Evolutionary conservation across 352 stramenopile genomes (phyloP).

Genomic region (Peronospora destructor): DNA sequence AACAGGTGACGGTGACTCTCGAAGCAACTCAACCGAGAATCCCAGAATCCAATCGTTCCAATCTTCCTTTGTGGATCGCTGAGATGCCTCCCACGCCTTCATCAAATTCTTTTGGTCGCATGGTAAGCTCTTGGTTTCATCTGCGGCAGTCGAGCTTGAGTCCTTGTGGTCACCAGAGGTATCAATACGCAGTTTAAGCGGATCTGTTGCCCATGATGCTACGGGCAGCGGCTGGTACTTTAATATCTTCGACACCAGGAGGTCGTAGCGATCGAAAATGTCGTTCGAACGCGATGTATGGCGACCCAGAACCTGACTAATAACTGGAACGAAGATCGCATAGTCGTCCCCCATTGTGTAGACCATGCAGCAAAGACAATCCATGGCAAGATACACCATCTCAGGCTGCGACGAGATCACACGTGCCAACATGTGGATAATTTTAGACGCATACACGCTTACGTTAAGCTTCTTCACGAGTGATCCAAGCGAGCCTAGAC

Average conservation of each 20-base stretch:
- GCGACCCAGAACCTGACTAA: constrained; percentile 72
- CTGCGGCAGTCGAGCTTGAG: constrained; percentile 23
- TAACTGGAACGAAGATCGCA: constrained; percentile 82
- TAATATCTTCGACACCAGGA: constrained; percentile 83
- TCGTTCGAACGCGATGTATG: constrained; percentile 66
- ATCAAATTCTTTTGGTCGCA: constrained; percentile 80
- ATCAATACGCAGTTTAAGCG: constrained; percentile 43
- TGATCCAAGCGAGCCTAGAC: constrained; percentile 69
- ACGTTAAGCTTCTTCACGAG: constrained; percentile 88
- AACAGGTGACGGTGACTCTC: constrained; percentile 93
- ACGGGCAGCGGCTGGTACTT: constrained; percentile 82
- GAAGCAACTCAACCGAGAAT: constrained; percentile 95
- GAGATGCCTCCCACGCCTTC: constrained; percentile 81
- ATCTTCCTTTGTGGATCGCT: constrained; percentile 88
- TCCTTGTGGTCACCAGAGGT: constrained; percentile 33
- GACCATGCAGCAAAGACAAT: constrained; percentile 85
- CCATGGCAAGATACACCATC: constrained; percentile 82
- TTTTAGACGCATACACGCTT: constrained; percentile 83
- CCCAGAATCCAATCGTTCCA: constrained; percentile 99
- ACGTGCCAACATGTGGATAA: constrained; percentile 84
- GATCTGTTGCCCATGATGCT: constrained; percentile 74
- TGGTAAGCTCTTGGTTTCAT: constrained; percentile 72
- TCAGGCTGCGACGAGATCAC: constrained; percentile 79
- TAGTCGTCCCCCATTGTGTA: constrained; percentile 88
- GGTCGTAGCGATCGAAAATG: constrained; percentile 84